A percentile compares a stretch with the other conserved stretches of the same genome.
These are phyloP conservation scores for Petasospora rhodanensis DNA, from an alignment of 1,139 yeast species.

Conservation along the genomic window DNA sequence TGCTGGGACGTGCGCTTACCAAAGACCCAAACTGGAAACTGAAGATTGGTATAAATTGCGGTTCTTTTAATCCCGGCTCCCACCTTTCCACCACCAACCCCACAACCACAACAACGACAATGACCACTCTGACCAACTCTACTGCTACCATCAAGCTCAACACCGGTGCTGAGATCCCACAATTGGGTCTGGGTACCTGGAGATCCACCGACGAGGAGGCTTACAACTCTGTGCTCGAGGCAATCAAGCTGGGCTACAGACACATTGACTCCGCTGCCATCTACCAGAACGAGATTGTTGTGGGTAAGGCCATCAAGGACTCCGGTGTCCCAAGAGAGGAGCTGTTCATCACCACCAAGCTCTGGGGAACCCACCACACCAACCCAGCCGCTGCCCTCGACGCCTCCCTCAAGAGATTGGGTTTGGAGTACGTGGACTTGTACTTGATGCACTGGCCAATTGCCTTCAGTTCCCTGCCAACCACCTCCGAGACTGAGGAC, in stretches of 20 bases:
- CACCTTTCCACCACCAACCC: too few relatives aligned
- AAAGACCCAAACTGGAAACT: too few relatives aligned
- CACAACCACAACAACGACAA: too few relatives aligned
- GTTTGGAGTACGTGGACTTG: constrained; percentile 77
- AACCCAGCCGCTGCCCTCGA: constrained; percentile 57
- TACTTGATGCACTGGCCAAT: constrained; percentile 80
- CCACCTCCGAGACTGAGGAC: too few relatives aligned
- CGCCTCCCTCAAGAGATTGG: constrained; percentile 58
- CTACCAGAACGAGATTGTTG: constrained; percentile 61
- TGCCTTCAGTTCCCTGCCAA: constrained; percentile 35
- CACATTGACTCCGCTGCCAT: constrained; percentile 78
- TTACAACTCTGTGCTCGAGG: constrained; percentile 56
- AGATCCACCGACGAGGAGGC: constrained; percentile 55
- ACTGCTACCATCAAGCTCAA: constrained; percentile 36
- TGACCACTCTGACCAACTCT: too few relatives aligned
- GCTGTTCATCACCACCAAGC: constrained; percentile 73
- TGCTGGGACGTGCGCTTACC: too few relatives aligned
- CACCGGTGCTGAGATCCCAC: constrained; percentile 64
- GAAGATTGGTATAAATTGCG: too few relatives aligned
- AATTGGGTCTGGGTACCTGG: constrained; percentile 80
- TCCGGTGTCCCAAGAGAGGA: constrained; percentile 68
- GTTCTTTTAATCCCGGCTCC: too few relatives aligned
- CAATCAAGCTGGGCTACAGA: constrained; percentile 65
- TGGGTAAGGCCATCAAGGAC: constrained; percentile 63
- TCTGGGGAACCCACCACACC: constrained; percentile 67